Conservation (phyloP, 169 alveolate species). For the Babesia caballi region DNA sequence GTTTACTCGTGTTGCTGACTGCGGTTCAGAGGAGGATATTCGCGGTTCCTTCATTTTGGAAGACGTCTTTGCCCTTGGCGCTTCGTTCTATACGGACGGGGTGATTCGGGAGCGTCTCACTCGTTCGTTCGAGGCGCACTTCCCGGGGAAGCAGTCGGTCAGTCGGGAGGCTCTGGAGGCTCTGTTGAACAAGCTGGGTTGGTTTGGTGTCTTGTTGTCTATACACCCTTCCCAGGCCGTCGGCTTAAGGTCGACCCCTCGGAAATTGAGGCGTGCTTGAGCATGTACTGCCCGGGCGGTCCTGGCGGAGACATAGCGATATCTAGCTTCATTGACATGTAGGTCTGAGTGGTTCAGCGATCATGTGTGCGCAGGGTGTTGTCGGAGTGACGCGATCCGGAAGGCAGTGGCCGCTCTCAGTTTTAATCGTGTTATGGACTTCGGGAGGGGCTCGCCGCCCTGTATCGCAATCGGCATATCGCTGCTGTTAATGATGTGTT, state of each 20-base stretch:
- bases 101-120: conserved; percentile 40
- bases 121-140: conserved; percentile 37
- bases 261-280: conserved; percentile 51
- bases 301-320: conserved; percentile 2
- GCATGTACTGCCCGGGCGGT: conserved; percentile 13
- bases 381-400: conserved; percentile 27
- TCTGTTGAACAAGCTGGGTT: conserved; percentile 45
- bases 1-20: not conserved
- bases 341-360: not conserved
- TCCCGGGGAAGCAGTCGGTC: conserved; percentile 8
- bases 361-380: conserved; percentile 21
- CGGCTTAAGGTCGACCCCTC: conserved; percentile 31
- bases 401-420: too few relatives aligned
- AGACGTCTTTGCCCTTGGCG: conserved; percentile 55
- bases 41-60: conserved; percentile 58
- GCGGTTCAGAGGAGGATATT: conserved; percentile 39
- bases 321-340: conserved; percentile 46
- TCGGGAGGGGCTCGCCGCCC: not conserved
- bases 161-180: conserved; percentile 19
- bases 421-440: not conserved
- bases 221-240: not conserved
- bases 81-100: conserved; percentile 43
- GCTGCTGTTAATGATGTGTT: not conserved
- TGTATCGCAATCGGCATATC: not conserved
- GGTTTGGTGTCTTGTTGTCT: not conserved